Conservation (phyloP, 805 yeast species). For the Candida suzukii region DNA sequence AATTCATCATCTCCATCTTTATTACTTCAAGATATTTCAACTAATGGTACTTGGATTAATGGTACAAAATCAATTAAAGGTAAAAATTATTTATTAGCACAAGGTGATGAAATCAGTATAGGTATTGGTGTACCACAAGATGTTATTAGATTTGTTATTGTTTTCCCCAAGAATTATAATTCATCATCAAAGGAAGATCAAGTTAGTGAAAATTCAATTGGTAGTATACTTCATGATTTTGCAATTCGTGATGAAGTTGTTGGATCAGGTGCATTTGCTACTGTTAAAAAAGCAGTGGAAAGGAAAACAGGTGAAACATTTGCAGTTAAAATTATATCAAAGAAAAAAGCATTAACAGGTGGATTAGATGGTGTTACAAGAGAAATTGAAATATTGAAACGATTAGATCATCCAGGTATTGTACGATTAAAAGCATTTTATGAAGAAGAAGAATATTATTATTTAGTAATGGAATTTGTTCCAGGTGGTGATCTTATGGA, state of each 20-base stretch:
- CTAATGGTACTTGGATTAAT: constrained; percentile 91
- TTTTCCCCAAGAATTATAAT: constrained; percentile 29
- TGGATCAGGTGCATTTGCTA: constrained; percentile 98
- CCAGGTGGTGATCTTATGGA: constrained; percentile 98
- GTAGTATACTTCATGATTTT: constrained; percentile 39
- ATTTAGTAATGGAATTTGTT: constrained; percentile 91
- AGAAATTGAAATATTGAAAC: constrained; percentile 73
- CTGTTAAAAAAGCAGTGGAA: constrained; percentile 86
- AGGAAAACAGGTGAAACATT: constrained; percentile 76
- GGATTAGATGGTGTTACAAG: constrained; percentile 78
- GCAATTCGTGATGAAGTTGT: constrained; percentile 78
- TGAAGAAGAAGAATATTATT: constrained; percentile 76
- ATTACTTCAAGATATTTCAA: constrained; percentile 70
- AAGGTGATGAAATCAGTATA: constrained; percentile 89
- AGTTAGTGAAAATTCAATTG: constrained; percentile 2
- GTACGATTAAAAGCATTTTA: constrained; percentile 77
- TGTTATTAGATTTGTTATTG: constrained; percentile 43
- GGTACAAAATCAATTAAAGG: constrained; percentile 65
- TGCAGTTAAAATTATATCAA: constrained; percentile 87
- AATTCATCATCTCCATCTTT: constrained; percentile 18
- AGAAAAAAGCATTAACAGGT: constrained; percentile 69
- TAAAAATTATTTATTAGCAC: constrained; percentile 72
- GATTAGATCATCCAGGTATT: constrained; percentile 77
- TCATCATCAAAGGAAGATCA: constrained; percentile 6
- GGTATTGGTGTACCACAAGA: constrained; percentile 83